Conservation (phyloP, 2,329 filamentous ascomycete genomes). For the Tolypocladium endophyticum region DNA sequence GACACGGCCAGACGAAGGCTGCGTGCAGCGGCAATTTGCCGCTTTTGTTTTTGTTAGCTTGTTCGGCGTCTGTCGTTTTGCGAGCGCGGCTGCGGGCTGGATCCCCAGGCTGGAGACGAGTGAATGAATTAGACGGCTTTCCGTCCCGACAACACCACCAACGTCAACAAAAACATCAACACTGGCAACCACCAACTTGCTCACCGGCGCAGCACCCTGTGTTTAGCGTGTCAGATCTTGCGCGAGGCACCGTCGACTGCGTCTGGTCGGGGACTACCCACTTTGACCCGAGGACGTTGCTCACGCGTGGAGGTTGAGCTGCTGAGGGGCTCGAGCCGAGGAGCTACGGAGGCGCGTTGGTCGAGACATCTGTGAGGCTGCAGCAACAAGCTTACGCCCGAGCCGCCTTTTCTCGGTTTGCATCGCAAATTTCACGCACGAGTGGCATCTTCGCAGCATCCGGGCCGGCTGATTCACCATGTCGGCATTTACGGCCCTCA, state of each 20-base stretch:
- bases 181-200: background rate
- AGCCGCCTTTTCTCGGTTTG: background rate
- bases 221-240: background rate
- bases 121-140: background rate
- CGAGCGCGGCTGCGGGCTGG: background rate
- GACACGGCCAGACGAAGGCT: background rate
- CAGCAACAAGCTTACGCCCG: background rate
- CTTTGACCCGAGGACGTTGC: background rate
- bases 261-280: background rate
- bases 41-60: background rate
- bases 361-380: background rate
- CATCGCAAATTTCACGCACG: background rate
- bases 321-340: background rate
- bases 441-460: background rate
- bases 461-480: conserved; percentile 18
- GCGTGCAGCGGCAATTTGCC: background rate
- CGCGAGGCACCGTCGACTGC: background rate
- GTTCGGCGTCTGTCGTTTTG: background rate
- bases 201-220: background rate
- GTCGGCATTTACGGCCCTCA: conserved; percentile 43
- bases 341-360: background rate
- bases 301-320: background rate
- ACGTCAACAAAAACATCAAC: background rate
- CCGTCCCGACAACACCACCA: background rate
- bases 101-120: background rate